Evolutionary conservation across 2,329 filamentous ascomycete genomes (phyloP).

Genomic region (Aspergillus hiratsukae): DNA sequence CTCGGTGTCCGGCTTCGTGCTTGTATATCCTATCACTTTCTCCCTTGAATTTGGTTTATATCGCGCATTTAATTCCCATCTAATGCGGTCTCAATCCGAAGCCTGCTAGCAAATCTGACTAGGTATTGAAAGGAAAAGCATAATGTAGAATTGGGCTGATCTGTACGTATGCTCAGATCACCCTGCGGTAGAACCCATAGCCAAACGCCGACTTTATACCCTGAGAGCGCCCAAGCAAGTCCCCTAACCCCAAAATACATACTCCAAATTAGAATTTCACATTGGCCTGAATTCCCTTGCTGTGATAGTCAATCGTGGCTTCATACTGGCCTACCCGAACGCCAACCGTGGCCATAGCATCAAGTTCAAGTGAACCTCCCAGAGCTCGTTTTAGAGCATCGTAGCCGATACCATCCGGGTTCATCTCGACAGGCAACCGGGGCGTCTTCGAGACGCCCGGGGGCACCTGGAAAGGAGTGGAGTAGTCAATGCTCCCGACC

Average conservation of each 20-base stretch:
- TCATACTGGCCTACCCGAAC: conserved; percentile 71
- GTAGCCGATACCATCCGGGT: conserved; percentile 71
- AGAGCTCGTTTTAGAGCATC: conserved; percentile 74
- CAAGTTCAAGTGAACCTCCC: conserved; percentile 72
- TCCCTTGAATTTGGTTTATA: not conserved
- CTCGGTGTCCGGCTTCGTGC: not conserved
- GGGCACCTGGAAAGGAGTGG: conserved; percentile 68
- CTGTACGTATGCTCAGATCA: not conserved
- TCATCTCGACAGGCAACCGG: conserved; percentile 76
- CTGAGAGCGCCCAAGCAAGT: not conserved
- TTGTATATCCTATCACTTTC: not conserved
- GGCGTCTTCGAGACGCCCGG: conserved; percentile 71
- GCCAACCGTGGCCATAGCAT: conserved; percentile 71
- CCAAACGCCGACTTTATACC: not conserved
- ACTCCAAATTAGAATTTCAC: conserved; percentile 38
- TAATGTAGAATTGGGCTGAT: not conserved
- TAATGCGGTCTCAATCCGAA: not conserved
- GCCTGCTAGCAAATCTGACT: not conserved
- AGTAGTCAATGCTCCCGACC: conserved; percentile 72
- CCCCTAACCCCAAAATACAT: conserved; percentile 4
- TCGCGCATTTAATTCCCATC: not conserved
- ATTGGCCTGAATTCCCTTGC: conserved; percentile 65
- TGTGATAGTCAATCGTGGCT: conserved; percentile 66
- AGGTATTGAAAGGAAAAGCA: not conserved
- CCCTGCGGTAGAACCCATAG: not conserved